Evolutionary conservation across 2,329 filamentous ascomycete genomes (phyloP).

Genomic region (Myriosclerotinia curreyana): DNA sequence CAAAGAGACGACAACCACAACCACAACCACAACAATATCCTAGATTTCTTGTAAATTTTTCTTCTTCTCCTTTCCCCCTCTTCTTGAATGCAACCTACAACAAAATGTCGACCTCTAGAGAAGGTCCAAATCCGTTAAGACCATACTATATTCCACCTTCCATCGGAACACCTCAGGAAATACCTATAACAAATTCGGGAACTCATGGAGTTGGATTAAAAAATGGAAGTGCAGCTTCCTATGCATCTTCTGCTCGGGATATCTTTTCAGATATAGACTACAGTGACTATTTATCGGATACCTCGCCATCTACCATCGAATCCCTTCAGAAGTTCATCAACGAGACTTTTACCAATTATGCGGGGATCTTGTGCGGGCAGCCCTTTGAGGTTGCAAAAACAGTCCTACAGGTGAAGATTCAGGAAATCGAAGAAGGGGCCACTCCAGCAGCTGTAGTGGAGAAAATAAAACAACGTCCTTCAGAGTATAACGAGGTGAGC

Average conservation of each 20-base stretch:
- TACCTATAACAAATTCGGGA: constrained; percentile 38
- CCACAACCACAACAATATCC: background rate
- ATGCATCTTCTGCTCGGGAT: constrained; percentile 69
- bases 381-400: constrained; percentile 98
- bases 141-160: constrained; percentile 64
- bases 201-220: constrained; percentile 37
- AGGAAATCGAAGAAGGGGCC: constrained; percentile 41
- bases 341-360: constrained; percentile 88
- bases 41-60: background rate
- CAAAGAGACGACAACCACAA: constrained; percentile 11
- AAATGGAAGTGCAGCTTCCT: constrained; percentile 47
- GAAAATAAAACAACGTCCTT: constrained; percentile 11
- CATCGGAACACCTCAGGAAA: constrained; percentile 55
- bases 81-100: constrained; percentile 21
- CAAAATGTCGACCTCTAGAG: constrained; percentile 47
- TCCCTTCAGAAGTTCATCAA: constrained; percentile 76
- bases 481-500: constrained; percentile 34
- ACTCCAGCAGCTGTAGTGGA: constrained; percentile 26
- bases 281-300: constrained; percentile 77
- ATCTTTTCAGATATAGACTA: constrained; percentile 90
- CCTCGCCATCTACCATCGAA: constrained; percentile 70
- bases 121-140: constrained; percentile 56
- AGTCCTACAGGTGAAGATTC: constrained; percentile 72
- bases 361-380: constrained; percentile 82
- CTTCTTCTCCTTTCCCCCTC: background rate